Evolutionary conservation across 2,329 filamentous ascomycete species (phyloP).

Genomic region (Penicillium fuscoglaucum): DNA sequence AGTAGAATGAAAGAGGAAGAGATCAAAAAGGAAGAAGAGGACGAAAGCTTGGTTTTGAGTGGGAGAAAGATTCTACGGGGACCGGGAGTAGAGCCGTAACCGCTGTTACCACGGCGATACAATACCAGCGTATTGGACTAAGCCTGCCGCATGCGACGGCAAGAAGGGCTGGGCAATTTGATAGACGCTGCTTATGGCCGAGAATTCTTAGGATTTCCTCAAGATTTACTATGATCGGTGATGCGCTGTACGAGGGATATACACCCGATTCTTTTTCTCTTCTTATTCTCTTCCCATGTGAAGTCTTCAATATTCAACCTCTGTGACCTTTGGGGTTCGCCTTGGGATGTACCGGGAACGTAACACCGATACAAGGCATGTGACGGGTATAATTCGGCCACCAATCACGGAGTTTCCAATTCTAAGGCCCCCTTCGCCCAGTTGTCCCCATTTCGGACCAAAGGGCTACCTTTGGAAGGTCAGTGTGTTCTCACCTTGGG

Average conservation of each 20-base stretch:
- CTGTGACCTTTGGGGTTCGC: not conserved
- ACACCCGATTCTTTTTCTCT: not conserved
- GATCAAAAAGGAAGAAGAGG: constrained; percentile 40
- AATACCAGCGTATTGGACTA: constrained; percentile 28
- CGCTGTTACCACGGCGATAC: constrained; percentile 38
- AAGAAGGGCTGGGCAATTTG: constrained; percentile 21
- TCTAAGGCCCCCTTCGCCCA: constrained; percentile 13
- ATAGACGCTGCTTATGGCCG: constrained; percentile 4
- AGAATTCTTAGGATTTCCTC: not conserved
- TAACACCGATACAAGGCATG: constrained; percentile 30
- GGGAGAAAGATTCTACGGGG: constrained; percentile 40
- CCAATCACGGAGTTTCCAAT: constrained; percentile 27
- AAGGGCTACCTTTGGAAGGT: constrained; percentile 9
- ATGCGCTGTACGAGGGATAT: too few species aligned
- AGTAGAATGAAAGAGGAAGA: constrained; percentile 40
- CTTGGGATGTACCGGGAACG: constrained; percentile 2
- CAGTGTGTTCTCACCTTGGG: constrained; percentile 2
- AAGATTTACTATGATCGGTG: not conserved
- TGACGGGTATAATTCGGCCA: constrained; percentile 22
- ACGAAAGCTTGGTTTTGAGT: constrained; percentile 43
- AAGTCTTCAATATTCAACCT: not conserved
- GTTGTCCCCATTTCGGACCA: constrained; percentile 17
- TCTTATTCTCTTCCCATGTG: not conserved
- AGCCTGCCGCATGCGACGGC: constrained; percentile 35
- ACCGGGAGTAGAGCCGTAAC: constrained; percentile 39